Evolutionary conservation across 768 basidiomycete genomes (phyloP).

Genomic region (Cyathus striatus): DNA sequence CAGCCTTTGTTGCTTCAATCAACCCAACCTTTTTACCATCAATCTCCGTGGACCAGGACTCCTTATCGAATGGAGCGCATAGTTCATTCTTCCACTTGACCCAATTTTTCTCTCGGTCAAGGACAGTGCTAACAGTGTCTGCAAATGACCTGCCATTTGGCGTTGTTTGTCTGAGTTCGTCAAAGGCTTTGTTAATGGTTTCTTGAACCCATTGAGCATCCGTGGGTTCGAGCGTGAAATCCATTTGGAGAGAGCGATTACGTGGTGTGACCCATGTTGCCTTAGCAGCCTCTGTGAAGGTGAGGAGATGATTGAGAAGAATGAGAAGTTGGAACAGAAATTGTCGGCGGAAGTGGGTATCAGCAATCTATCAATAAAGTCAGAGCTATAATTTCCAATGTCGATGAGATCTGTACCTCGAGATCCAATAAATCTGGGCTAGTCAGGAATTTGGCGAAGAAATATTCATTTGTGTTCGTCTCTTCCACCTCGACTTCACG

Average conservation of each 20-base stretch:
- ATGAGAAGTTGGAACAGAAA: conserved; percentile 83
- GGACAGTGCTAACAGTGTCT: conserved; percentile 64
- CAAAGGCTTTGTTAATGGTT: conserved; percentile 49
- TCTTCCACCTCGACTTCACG: conserved; percentile 58
- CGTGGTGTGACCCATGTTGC: conserved; percentile 52
- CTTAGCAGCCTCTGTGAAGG: conserved; percentile 68
- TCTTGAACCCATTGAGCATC: conserved; percentile 79
- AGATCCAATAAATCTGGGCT: conserved; percentile 82
- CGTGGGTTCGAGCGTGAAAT: conserved; percentile 64
- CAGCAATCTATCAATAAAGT: conserved; percentile 61
- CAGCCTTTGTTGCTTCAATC: conserved; percentile 53
- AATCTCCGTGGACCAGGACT: conserved; percentile 50
- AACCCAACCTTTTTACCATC: conserved; percentile 48
- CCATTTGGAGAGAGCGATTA: conserved; percentile 80
- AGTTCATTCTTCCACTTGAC: conserved; percentile 84
- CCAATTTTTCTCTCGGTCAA: conserved; percentile 88
- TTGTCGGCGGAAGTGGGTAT: conserved; percentile 90
- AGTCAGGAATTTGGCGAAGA: conserved; percentile 92
- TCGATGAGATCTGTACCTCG: conserved; percentile 46
- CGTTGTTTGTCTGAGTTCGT: conserved; percentile 66
- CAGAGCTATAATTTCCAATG: neutral
- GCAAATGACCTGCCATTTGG: conserved; percentile 75
- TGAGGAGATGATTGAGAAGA: conserved; percentile 69
- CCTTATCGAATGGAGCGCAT: conserved; percentile 76
- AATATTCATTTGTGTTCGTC: conserved; percentile 63